Percentiles rank a stretch among this genome's conserved stretches.
Evolutionary conservation across 139 green algal genomes (phyloP).

Genomic region (Chlamydomonas sp.): DNA sequence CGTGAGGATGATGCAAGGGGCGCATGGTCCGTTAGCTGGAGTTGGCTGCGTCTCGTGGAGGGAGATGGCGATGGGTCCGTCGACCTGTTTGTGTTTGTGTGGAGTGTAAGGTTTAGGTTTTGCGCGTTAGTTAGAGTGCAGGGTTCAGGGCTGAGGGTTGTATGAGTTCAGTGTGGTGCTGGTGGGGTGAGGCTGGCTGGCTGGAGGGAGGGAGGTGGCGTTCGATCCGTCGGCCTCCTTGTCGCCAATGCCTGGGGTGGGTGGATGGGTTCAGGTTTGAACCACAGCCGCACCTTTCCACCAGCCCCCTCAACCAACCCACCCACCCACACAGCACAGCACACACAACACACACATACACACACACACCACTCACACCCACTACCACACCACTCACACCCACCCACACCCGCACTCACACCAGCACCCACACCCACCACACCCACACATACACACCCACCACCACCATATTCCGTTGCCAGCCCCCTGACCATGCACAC

Average conservation of each 20-base stretch:
- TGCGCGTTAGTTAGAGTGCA: too few species aligned
- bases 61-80: too few species aligned
- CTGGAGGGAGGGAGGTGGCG: neutral
- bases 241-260: slow-evolving; percentile 13
- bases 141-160: too few species aligned
- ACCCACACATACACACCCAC: neutral
- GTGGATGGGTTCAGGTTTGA: too few species aligned
- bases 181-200: neutral
- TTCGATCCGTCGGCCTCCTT: neutral
- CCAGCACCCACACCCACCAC: neutral
- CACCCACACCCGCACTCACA: neutral
- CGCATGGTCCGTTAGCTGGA: too few species aligned
- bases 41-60: too few species aligned
- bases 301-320: neutral
- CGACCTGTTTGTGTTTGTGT: too few species aligned
- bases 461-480: neutral
- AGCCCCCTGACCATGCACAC: neutral
- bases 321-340: neutral
- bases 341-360: slow-evolving; percentile 1
- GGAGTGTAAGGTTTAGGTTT: too few species aligned
- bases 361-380: neutral
- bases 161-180: neutral
- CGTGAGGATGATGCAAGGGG: too few species aligned
- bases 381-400: neutral
- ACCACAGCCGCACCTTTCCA: neutral